These are phyloP conservation scores for Austroboletus eburneus DNA, from an alignment of 768 basidiomycete species.

Conservation along the genomic window DNA sequence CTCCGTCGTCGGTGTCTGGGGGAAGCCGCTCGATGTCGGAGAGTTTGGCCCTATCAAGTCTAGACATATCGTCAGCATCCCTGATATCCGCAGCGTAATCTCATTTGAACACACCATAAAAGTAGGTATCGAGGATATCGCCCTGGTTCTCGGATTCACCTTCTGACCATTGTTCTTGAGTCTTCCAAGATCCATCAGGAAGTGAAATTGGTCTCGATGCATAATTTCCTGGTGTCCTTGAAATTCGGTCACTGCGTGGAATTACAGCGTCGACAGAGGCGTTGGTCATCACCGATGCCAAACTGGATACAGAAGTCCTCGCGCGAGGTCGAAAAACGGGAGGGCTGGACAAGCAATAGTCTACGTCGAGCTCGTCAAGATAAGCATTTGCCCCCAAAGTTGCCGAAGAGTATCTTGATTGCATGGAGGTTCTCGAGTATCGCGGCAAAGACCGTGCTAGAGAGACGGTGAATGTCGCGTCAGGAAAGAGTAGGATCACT, in stretches of 20 bases:
- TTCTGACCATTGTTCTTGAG: constrained; percentile 20
- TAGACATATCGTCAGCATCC: constrained; percentile 7
- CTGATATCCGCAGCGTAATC: no score
- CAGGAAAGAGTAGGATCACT: not conserved
- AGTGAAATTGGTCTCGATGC: constrained; percentile 12
- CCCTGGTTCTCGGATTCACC: constrained; percentile 26
- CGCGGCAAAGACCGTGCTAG: constrained; percentile 18
- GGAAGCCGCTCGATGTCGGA: constrained; percentile 8
- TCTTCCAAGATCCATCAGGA: constrained; percentile 15
- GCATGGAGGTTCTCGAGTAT: constrained; percentile 27
- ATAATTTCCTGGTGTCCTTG: constrained; percentile 8
- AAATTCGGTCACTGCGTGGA: constrained; percentile 32
- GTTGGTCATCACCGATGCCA: constrained; percentile 55
- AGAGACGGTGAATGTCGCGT: not conserved
- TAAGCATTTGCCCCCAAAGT: constrained; percentile 21
- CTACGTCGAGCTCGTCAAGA: constrained; percentile 29
- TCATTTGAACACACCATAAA: constrained; percentile 37
- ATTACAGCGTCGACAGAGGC: constrained; percentile 57
- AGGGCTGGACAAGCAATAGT: constrained; percentile 24
- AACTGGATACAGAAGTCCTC: constrained; percentile 47
- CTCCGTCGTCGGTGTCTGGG: constrained; percentile 21
- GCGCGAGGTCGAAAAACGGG: constrained; percentile 13
- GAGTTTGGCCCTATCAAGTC: constrained; percentile 21
- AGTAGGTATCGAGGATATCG: constrained; percentile 42
- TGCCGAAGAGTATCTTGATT: constrained; percentile 29